Evolutionary conservation across 106 monocot species (phyloP).

Genomic region (Dioscorea alata): DNA sequence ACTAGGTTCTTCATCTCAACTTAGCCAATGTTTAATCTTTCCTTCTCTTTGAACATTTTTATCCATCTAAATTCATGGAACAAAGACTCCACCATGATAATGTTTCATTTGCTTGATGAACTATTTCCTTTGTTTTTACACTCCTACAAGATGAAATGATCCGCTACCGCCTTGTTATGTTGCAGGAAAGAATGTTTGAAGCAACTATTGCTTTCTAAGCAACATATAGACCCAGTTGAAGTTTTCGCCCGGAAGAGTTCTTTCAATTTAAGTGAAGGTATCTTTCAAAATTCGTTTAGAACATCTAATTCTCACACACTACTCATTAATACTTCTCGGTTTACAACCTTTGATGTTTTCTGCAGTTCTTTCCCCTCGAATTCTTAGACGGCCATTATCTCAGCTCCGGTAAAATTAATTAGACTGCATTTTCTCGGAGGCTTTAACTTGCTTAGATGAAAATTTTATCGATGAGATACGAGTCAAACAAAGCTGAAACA

Average conservation of each 20-base stretch:
- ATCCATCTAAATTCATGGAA: no score
- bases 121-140: background rate
- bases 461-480: no score
- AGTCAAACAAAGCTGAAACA: no score
- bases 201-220: constrained; percentile 28
- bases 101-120: background rate
- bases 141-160: background rate
- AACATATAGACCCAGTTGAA: constrained; percentile 29
- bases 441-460: no score
- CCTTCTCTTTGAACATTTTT: background rate
- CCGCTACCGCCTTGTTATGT: background rate
- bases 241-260: constrained; percentile 53
- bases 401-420: background rate
- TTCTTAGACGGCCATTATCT: background rate
- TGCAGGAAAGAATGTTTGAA: constrained; percentile 53
- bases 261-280: constrained; percentile 55
- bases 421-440: no score
- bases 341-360: background rate
- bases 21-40: background rate
- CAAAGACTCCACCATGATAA: background rate
- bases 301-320: background rate
- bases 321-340: background rate
- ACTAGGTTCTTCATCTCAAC: background rate
- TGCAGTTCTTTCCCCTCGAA: constrained; percentile 26
- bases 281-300: background rate